phyloP scores from a whole-genome alignment of 495 filamentous ascomycete genomes.

The Neurospora cerealis region DNA sequence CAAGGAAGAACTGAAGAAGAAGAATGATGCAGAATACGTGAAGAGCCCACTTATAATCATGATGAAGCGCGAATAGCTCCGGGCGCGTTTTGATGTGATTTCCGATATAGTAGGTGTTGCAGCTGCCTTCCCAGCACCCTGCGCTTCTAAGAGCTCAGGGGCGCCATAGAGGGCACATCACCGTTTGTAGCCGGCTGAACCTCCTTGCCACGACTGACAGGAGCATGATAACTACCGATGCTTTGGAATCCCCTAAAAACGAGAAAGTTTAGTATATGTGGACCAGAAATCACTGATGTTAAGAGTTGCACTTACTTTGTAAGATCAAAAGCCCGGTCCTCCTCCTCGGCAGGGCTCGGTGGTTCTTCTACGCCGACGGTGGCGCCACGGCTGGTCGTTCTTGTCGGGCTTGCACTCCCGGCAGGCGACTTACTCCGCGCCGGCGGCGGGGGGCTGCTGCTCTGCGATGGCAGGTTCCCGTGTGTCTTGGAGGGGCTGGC shows the following conservation, averaged over 20 bases:
- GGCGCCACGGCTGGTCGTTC: conserved; percentile 7
- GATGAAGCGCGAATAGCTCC: background rate
- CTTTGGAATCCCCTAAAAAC: conserved; percentile 28
- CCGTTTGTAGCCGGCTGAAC: conserved; percentile 8
- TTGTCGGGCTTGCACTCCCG: conserved; percentile 17
- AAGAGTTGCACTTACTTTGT: conserved; percentile 20
- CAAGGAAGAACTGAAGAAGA: background rate
- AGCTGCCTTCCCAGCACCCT: background rate
- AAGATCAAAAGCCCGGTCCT: conserved; percentile 26
- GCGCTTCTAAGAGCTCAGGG: background rate
- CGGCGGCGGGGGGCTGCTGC: conserved; percentile 57
- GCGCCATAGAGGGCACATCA: background rate
- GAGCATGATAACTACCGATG: conserved; percentile 29
- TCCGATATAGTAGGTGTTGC: background rate
- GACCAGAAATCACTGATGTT: background rate
- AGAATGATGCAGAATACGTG: background rate
- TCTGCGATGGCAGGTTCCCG: conserved; percentile 42
- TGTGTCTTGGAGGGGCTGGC: conserved; percentile 39
- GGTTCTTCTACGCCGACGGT: background rate
- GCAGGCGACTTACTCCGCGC: conserved; percentile 26
- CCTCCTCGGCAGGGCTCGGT: conserved; percentile 11
- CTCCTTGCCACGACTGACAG: conserved; percentile 23
- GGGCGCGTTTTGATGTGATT: too few relatives aligned
- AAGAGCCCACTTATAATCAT: background rate
- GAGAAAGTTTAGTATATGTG: conserved; percentile 1